phyloP scores from a whole-genome alignment of 768 basidiomycete genomes.

The Hysterangium stoloniferum region DNA sequence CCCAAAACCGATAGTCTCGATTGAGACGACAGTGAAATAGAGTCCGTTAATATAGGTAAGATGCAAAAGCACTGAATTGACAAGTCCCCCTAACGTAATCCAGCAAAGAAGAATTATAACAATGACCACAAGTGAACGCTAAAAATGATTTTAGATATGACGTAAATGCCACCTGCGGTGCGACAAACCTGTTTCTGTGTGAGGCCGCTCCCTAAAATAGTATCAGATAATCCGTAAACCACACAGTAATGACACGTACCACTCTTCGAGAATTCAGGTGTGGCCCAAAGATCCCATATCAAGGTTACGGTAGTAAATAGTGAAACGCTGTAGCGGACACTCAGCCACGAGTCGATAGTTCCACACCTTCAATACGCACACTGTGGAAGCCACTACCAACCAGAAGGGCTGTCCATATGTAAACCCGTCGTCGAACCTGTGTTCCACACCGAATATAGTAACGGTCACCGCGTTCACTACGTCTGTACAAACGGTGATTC shows the following conservation, averaged over 20 bases:
- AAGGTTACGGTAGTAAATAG: slow-evolving; percentile 60
- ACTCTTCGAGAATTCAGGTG: slow-evolving; percentile 53
- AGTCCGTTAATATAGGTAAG: slow-evolving; percentile 64
- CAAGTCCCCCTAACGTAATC: slow-evolving; percentile 62
- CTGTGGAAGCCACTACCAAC: slow-evolving; percentile 10
- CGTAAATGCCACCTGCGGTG: slow-evolving; percentile 35
- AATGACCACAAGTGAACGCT: slow-evolving; percentile 51
- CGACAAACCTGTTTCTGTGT: slow-evolving; percentile 47
- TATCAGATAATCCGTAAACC: not conserved
- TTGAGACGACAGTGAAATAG: slow-evolving; percentile 70
- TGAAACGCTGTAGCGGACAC: slow-evolving; percentile 62
- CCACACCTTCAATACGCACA: not conserved
- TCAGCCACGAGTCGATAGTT: slow-evolving; percentile 17
- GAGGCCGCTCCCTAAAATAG: slow-evolving; percentile 57
- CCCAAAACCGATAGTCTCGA: slow-evolving; percentile 71
- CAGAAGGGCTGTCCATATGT: slow-evolving; percentile 42
- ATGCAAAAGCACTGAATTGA: slow-evolving; percentile 43
- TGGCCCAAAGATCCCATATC: slow-evolving; percentile 50
- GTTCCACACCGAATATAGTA: slow-evolving; percentile 52
- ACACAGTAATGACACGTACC: slow-evolving; percentile 33
- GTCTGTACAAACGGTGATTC: slow-evolving; percentile 37
- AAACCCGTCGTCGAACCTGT: slow-evolving; percentile 57
- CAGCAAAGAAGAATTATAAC: slow-evolving; percentile 69
- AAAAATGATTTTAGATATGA: not conserved
- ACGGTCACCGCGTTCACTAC: slow-evolving; percentile 57